phyloP scores from a whole-genome alignment of 139 green algal genomes.

The Micromonas commoda region DNA sequence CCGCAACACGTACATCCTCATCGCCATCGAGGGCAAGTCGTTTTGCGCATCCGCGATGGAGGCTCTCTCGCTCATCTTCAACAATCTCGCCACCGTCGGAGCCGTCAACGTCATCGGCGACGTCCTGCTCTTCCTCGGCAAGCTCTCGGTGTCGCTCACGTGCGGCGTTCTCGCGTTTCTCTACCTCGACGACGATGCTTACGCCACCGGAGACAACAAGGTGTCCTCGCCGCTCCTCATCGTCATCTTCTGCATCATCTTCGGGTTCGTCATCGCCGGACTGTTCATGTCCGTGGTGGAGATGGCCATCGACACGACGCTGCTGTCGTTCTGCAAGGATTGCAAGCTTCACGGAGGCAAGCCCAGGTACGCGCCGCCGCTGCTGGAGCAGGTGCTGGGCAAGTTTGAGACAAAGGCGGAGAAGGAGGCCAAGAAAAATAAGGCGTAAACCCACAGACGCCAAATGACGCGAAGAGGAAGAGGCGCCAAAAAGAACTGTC shows the following conservation, averaged over 20 bases:
- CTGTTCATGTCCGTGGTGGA: slow-evolving; percentile 42
- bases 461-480: too few species aligned
- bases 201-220: slow-evolving; percentile 19
- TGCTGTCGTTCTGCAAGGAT: slow-evolving; percentile 45
- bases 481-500: too few species aligned
- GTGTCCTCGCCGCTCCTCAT: slow-evolving; percentile 36
- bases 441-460: too few species aligned
- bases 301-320: slow-evolving; percentile 43
- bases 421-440: not conserved
- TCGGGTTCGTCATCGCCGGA: slow-evolving; percentile 21
- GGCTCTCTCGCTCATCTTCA: slow-evolving; percentile 55
- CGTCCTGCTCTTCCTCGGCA: slow-evolving; percentile 70
- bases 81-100: slow-evolving; percentile 61
- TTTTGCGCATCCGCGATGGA: slow-evolving; percentile 55
- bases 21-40: slow-evolving; percentile 53
- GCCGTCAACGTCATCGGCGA: slow-evolving; percentile 69
- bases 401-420: not conserved
- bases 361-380: slow-evolving; percentile 30
- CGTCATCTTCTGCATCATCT: slow-evolving; percentile 30
- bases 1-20: slow-evolving; percentile 77
- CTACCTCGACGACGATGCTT: slow-evolving; percentile 26
- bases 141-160: slow-evolving; percentile 51
- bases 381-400: slow-evolving; percentile 16
- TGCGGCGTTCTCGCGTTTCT: slow-evolving; percentile 44
- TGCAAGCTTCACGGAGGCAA: slow-evolving; percentile 35